Conservation (phyloP, 139 green algal species). For the Zygnema cylindricum region DNA sequence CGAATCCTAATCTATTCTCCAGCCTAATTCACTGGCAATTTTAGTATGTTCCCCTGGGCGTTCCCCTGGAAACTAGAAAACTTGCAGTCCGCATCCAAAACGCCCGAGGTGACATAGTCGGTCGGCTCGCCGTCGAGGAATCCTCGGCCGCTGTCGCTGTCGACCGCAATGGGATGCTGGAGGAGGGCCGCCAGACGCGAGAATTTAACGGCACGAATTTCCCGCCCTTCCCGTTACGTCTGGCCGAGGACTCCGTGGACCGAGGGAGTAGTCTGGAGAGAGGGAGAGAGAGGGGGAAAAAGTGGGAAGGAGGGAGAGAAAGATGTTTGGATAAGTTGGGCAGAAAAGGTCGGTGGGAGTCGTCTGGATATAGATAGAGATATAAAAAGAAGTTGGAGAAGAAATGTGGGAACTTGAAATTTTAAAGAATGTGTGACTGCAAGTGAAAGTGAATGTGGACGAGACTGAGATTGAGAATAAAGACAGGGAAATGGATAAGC, state of each 20-base stretch:
- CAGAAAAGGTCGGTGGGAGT: too few species aligned
- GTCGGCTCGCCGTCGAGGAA: slow-evolving; percentile 37
- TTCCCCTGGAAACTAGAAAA: slow-evolving; percentile 12
- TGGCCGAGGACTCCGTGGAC: slow-evolving; percentile 56
- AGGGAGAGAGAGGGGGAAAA: too few species aligned
- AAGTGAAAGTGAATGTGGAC: too few species aligned
- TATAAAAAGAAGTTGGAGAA: too few species aligned
- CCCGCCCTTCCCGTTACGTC: slow-evolving; percentile 36
- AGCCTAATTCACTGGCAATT: too few species aligned
- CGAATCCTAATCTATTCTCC: too few species aligned
- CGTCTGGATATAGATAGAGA: too few species aligned
- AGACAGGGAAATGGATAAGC: background rate
- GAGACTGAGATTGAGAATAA: background rate
- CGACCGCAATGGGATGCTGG: background rate
- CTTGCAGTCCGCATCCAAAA: slow-evolving; percentile 47
- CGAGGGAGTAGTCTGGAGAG: slow-evolving; percentile 4
- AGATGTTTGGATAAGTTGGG: too few species aligned
- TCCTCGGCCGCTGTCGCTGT: slow-evolving; percentile 20
- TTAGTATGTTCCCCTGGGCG: too few species aligned
- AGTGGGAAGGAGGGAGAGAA: too few species aligned
- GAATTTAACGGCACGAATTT: slow-evolving; percentile 13
- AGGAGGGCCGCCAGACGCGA: background rate
- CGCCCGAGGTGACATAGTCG: slow-evolving; percentile 25
- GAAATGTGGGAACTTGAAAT: too few species aligned
- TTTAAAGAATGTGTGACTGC: too few species aligned